Evolutionary conservation across 176 grass and related monocot genomes (phyloP).

Genomic region (Saccharum officinarum): DNA sequence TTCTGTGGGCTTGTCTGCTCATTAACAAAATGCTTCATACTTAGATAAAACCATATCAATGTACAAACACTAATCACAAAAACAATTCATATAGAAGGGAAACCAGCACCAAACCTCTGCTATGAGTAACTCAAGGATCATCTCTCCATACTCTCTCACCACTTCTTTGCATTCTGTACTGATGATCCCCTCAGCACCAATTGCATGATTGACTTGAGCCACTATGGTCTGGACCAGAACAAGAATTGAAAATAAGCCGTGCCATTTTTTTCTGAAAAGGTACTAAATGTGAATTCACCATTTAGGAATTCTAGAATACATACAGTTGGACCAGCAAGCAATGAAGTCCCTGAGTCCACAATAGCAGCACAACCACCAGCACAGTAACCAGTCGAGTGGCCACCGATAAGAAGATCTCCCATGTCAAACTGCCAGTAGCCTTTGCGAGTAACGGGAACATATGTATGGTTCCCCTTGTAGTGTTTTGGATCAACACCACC

Average conservation of each 20-base stretch:
- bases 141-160: constrained; percentile 76
- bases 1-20: constrained; percentile 66
- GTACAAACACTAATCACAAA: neutral
- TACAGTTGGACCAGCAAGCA: constrained; percentile 89
- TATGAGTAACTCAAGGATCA: constrained; percentile 78
- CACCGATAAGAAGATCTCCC: constrained; percentile 70
- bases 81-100: neutral
- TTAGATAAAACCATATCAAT: constrained; percentile 13
- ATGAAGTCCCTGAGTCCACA: constrained; percentile 90
- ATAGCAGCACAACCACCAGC: constrained; percentile 84
- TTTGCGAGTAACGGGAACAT: constrained; percentile 79
- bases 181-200: constrained; percentile 86
- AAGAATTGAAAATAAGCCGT: constrained; percentile 7
- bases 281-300: neutral
- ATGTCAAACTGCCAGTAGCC: constrained; percentile 98
- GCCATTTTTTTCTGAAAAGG: neutral
- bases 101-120: constrained; percentile 54
- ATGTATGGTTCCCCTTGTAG: constrained; percentile 71
- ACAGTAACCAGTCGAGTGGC: constrained; percentile 69
- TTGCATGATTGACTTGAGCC: constrained; percentile 90
- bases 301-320: constrained; percentile 25
- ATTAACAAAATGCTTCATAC: neutral
- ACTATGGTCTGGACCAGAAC: constrained; percentile 55
- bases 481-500: constrained; percentile 81
- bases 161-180: constrained; percentile 94